These are phyloP conservation scores for Alternaria triticina DNA, from an alignment of 2,329 filamentous ascomycete species.

Conservation along the genomic window DNA sequence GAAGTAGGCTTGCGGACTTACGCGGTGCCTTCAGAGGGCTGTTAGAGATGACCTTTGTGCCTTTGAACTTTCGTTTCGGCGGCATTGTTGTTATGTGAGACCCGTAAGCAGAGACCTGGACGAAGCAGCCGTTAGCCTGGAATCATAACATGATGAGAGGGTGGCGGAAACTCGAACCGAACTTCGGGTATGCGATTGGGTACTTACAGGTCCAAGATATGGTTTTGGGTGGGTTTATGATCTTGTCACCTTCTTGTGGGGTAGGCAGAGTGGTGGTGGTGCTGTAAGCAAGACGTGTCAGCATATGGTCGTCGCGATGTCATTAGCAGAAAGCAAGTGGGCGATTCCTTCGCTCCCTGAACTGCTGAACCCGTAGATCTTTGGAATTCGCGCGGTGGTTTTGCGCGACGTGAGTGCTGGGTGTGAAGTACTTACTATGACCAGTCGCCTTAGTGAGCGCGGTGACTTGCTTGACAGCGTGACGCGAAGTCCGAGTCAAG, in stretches of 20 bases:
- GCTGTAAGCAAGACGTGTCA: constrained; percentile 28
- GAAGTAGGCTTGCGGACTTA: constrained; percentile 22
- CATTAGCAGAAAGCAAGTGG: background rate
- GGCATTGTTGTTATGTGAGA: constrained; percentile 34
- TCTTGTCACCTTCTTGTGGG: background rate
- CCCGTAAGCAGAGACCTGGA: constrained; percentile 4
- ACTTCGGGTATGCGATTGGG: background rate
- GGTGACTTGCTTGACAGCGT: constrained; percentile 27
- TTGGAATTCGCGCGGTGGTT: background rate
- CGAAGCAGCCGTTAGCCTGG: constrained; percentile 27
- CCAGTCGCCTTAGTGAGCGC: constrained; percentile 20
- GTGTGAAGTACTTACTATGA: constrained; percentile 30
- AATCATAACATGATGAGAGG: constrained; percentile 5
- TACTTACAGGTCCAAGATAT: constrained; percentile 19
- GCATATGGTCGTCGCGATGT: constrained; percentile 10
- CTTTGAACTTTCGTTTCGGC: constrained; percentile 42
- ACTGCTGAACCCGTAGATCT: background rate
- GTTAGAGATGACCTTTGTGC: constrained; percentile 21
- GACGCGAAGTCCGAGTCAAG: constrained; percentile 21
- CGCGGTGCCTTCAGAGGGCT: constrained; percentile 24
- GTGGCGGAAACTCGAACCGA: background rate
- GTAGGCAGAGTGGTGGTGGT: background rate
- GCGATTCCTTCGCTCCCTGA: background rate
- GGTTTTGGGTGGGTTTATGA: background rate
- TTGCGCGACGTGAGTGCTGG: constrained; percentile 8